These are phyloP conservation scores for Dimocarpus longan DNA, from an alignment of 345 rosid genomes.

Conservation along the genomic window DNA sequence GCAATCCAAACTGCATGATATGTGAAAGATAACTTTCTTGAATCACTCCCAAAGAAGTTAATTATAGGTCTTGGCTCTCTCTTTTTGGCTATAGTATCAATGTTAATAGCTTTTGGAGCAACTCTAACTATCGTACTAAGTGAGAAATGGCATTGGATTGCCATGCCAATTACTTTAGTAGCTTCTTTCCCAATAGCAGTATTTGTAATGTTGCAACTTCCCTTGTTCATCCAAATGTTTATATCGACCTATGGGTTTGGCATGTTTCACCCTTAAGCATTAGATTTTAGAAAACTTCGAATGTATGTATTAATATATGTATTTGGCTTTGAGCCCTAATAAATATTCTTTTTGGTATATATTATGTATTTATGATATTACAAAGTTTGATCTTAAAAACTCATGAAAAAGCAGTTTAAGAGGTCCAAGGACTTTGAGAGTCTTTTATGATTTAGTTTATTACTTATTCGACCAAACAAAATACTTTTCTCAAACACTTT, in stretches of 20 bases:
- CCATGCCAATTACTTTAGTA: background rate
- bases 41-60: constrained; percentile 14
- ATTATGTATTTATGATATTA: no score
- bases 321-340: no score
- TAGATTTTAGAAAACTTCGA: no score
- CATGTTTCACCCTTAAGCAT: background rate
- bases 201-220: constrained; percentile 13
- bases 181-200: constrained; percentile 2
- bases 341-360: no score
- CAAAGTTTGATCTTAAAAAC: no score
- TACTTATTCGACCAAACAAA: no score
- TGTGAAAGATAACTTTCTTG: constrained; percentile 20
- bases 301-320: no score
- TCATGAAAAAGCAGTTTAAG: no score
- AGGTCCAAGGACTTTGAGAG: no score
- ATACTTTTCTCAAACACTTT: no score
- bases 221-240: constrained; percentile 9
- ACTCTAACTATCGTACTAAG: background rate
- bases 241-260: constrained; percentile 1
- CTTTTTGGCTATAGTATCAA: constrained; percentile 13
- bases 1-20: constrained; percentile 22
- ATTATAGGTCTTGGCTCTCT: constrained; percentile 20
- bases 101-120: constrained; percentile 23
- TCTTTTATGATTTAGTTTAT: no score
- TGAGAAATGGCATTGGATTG: background rate